Base-by-base conservation (phyloP, 2,329 filamentous ascomycete species). In the Phyllosticta citribraziliensis region DNA sequence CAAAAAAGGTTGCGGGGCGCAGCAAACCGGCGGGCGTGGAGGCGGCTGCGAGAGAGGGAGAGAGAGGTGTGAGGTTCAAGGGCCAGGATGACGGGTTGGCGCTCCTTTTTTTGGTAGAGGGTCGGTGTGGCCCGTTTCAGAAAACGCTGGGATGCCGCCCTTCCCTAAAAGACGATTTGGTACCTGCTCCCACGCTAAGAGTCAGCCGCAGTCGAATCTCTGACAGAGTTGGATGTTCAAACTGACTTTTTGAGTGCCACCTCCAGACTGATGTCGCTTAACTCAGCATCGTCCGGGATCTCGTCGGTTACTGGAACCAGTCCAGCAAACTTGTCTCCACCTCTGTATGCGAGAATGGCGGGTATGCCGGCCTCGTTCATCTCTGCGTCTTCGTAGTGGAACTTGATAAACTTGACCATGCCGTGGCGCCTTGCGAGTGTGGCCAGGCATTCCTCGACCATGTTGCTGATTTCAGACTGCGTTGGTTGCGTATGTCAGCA, bases 381-480 rank as follows among this genome's bases (percentile, higher is more conserved):
- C 73, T 97, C 92, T 47, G 96, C 95, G 62, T 96, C 92, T 64
- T 89, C 86, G 72, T 91, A 90, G 74, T 96, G 87, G 55, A 97
- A 83, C 76, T 93, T 95, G 76, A 97, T 83, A 71, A 99, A 97
- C 70, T 89, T 90, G 35, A 89, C 83, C 10, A 85, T 82, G 22
- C 84, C 80, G 70, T 96, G 80, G 63, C 83, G 79, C 64, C 81
- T 79, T 52, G 96, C 91, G 27, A 97, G 80, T 1, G 88, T 87
- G 58, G 81, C 77, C 67, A 99, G 80, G 57, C 88, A 91, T 51
- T 85, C 82, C 72, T 96, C 90, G 63, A 97, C 87, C 62, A 90
- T 82, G 52, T 82, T 78, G 55, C 89, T 95, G 65, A 93, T 87
- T 62, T 87, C 82, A 63, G 88, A 95, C 89, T 96, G 65, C 58